Percentiles rank a stretch among this genome's conserved stretches.
Conservation (phyloP, 805 yeast genomes). For the Torulaspora quercuum region DNA sequence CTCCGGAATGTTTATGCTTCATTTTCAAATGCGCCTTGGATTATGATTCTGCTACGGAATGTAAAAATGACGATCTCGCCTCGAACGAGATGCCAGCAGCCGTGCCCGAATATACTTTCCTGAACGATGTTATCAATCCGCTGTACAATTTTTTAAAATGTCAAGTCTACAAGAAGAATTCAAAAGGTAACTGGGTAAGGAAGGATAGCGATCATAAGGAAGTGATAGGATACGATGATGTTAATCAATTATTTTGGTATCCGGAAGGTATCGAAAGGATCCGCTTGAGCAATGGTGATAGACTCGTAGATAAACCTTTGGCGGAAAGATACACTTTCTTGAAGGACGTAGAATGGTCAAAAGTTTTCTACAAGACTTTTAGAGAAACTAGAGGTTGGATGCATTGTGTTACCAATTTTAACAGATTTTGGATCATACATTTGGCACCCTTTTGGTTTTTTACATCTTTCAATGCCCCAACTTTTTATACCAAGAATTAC, state of each 20-base stretch:
- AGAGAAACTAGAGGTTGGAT: slow-evolving; percentile 73
- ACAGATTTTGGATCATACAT: slow-evolving; percentile 77
- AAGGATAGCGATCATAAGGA: slow-evolving; percentile 69
- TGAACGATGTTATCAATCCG: slow-evolving; percentile 73
- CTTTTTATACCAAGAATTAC: slow-evolving; percentile 60
- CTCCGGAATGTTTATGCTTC: slow-evolving; percentile 87
- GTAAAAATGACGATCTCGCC: slow-evolving; percentile 1
- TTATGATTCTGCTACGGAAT: slow-evolving; percentile 54
- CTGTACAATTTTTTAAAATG: slow-evolving; percentile 61
- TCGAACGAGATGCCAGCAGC: slow-evolving; percentile 26
- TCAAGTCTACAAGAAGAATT: slow-evolving; percentile 53
- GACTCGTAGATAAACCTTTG: slow-evolving; percentile 52
- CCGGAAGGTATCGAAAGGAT: slow-evolving; percentile 62
- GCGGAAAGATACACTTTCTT: slow-evolving; percentile 54
- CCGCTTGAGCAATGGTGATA: slow-evolving; percentile 42
- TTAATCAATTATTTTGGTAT: slow-evolving; percentile 86
- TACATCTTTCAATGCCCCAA: slow-evolving; percentile 63
- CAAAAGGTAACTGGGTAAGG: slow-evolving; percentile 54
- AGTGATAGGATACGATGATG: slow-evolving; percentile 83
- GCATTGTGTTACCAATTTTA: slow-evolving; percentile 69
- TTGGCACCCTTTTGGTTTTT: slow-evolving; percentile 73
- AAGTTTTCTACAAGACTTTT: slow-evolving; percentile 70
- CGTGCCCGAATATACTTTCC: slow-evolving; percentile 46
- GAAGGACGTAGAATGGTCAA: slow-evolving; percentile 59
- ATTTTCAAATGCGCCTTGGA: slow-evolving; percentile 77